phyloP scores from a whole-genome alignment of 2,329 filamentous ascomycete species.

The Pyricularia sp. region DNA sequence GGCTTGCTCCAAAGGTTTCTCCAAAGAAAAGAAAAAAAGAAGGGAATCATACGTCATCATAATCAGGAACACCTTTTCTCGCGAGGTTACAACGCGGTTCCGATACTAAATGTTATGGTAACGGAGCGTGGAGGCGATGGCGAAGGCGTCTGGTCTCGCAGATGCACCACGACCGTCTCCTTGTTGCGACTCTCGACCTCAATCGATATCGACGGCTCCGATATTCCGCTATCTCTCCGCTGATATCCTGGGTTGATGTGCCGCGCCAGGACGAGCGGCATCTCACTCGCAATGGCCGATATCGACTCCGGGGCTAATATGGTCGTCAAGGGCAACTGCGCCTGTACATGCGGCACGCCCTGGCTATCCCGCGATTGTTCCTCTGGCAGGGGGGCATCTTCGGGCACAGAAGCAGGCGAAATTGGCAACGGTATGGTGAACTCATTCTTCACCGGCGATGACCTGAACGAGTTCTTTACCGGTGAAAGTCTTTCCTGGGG shows the following conservation, averaged over 20 bases:
- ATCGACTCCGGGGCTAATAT: background rate
- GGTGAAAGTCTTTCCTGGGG: background rate
- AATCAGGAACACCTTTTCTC: background rate
- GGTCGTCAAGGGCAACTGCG: background rate
- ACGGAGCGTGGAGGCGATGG: background rate
- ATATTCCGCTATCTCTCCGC: background rate
- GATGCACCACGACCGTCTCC: background rate
- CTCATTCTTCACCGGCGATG: background rate
- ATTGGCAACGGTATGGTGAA: background rate
- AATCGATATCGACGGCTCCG: conserved; percentile 2
- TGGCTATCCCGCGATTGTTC: background rate
- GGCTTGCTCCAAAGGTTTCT: background rate
- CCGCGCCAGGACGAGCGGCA: background rate
- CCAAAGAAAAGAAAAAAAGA: background rate
- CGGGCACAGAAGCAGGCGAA: background rate
- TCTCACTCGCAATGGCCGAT: background rate
- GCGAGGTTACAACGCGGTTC: background rate
- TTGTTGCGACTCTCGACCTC: conserved; percentile 5
- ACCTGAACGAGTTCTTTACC: background rate
- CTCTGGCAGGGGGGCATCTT: background rate
- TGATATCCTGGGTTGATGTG: background rate
- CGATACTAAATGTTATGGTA: conserved; percentile 2
- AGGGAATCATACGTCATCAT: background rate
- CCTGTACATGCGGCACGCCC: background rate
- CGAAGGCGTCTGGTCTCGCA: background rate